phyloP scores from a whole-genome alignment of 148 eudicot genomes.

The Persicaria maculosa region DNA sequence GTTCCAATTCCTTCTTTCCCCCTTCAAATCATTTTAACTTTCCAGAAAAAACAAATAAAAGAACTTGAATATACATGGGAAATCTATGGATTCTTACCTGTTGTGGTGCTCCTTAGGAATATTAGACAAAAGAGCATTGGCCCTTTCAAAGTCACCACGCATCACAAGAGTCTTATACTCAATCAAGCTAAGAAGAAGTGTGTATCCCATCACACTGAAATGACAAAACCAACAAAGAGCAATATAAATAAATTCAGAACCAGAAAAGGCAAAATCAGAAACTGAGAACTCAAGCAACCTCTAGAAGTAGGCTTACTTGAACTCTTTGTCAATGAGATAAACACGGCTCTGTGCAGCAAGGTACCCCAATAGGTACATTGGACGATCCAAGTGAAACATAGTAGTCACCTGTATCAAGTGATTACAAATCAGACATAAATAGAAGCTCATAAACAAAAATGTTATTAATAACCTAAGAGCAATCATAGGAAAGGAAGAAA shows the following conservation, averaged over 20 bases:
- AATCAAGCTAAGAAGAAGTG: conserved; percentile 81
- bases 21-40: not conserved
- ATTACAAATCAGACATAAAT: not conserved
- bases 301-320: conserved; percentile 58
- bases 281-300: not conserved
- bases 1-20: no score
- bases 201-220: conserved; percentile 86
- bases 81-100: conserved; percentile 34
- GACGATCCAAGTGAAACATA: conserved; percentile 97
- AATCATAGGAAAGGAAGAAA: not conserved
- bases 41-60: not conserved
- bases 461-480: not conserved
- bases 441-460: not conserved
- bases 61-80: not conserved
- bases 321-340: conserved; percentile 89
- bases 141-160: conserved; percentile 92
- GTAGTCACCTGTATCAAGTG: conserved; percentile 66
- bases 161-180: conserved; percentile 97
- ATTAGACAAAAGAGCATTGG: conserved; percentile 65
- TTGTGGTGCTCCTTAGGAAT: conserved; percentile 94
- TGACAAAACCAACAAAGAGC: conserved; percentile 5
- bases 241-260: conserved; percentile 8
- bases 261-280: not conserved
- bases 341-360: conserved; percentile 92
- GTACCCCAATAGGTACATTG: conserved; percentile 96